phyloP scores from a whole-genome alignment of 2,329 filamentous ascomycete genomes.

The Hypoxylon sp. region DNA sequence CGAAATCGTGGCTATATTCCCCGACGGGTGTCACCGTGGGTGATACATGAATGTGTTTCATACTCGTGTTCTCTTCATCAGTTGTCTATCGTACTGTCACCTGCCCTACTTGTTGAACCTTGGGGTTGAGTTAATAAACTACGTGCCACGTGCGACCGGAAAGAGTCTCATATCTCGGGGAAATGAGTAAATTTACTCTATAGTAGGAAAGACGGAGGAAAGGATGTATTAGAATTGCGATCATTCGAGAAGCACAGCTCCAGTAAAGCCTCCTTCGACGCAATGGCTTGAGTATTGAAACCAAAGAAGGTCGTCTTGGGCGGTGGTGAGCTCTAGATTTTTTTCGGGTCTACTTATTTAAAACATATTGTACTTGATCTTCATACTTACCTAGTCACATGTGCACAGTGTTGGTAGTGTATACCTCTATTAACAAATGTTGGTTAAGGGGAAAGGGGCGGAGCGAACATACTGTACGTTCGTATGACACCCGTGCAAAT shows the following conservation, averaged over 20 bases:
- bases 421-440: neutral
- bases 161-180: neutral
- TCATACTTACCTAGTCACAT: neutral
- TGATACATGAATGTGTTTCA: slow-evolving; percentile 9
- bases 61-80: neutral
- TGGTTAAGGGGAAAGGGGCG: slow-evolving; percentile 4
- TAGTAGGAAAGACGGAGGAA: neutral
- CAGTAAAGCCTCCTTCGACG: neutral
- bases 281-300: neutral
- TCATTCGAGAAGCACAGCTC: neutral
- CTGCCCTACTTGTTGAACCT: slow-evolving; percentile 8
- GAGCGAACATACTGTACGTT: neutral
- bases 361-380: slow-evolving; percentile 1
- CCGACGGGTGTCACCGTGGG: slow-evolving; percentile 15
- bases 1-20: slow-evolving; percentile 19
- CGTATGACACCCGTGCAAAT: neutral
- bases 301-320: neutral
- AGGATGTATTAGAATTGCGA: neutral
- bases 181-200: neutral
- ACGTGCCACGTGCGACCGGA: neutral
- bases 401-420: neutral
- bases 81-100: slow-evolving; percentile 6
- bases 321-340: neutral
- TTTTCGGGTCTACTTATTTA: neutral
- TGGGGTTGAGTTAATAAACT: neutral